Base-by-base conservation (phyloP, 208 protist genomes). In the Acanthamoeba castellanii region DNA sequence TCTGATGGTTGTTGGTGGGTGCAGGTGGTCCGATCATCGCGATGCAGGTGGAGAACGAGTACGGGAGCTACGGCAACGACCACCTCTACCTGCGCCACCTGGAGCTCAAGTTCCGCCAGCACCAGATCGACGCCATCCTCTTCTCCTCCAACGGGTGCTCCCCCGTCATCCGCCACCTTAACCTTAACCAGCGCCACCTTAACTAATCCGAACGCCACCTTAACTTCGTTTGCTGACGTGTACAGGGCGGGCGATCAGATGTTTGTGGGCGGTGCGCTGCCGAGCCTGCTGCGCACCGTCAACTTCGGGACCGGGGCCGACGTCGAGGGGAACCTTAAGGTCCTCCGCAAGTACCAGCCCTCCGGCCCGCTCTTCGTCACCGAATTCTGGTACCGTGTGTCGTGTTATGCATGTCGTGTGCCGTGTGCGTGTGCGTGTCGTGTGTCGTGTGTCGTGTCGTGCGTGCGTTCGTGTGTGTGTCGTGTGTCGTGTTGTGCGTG, bases 21-120 rank as follows among this genome's bases (percentile, higher is more conserved):
- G 47, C 57, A 90, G 82, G 82, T 32, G 82, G 82, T 27, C 82
- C 82, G 1, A 64, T 90, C 25, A 90, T 90, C 30, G 82, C 82
- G n/a, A 47, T 90, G 50, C 82, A 90, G 27, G 82, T 90, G 1
- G 82, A 90, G 82, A 90, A 90, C 52, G 82, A 90, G 32, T 90
- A 90, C 57, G 82, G 82, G 11, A 66, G 52, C 37, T 90, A 68
- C 30, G 82, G 82, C 37, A 90, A 68, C 45, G 82, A 90, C 27
- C 82, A 90, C 82, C 16, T 45, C 13, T 90, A 90, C 50, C 82
- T 90, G 50, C 7, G 52, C 47, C 82, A 90, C 57, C 22, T 90
- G 82, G 57, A 90, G 82, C 20, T 50, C 42, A 34, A 45, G 55
- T 90, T 90, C 37, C 42, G 30, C 20, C 32, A 90, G 32, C 9